These are phyloP conservation scores for Chalciporus piperatus DNA, from an alignment of 768 basidiomycete genomes.

Conservation along the genomic window DNA sequence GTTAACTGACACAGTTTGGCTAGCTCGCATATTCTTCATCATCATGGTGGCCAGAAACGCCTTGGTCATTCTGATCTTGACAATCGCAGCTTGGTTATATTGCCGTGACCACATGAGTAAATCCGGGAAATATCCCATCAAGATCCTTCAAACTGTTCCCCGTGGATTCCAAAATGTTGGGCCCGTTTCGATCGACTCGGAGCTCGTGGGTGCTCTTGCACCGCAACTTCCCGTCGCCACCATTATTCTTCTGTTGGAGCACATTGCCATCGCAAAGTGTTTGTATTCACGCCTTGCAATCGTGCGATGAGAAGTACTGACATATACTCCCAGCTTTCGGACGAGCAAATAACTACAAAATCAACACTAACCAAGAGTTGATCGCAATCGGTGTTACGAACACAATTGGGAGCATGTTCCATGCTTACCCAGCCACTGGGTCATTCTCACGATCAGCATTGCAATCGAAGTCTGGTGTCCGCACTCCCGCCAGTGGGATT, in stretches of 20 bases:
- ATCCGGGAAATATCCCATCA: slow-evolving; percentile 76
- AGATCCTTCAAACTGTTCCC: slow-evolving; percentile 80
- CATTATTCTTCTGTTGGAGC: slow-evolving; percentile 88
- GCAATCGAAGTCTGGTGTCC: slow-evolving; percentile 95
- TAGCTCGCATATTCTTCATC: slow-evolving; percentile 76
- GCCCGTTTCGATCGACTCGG: slow-evolving; percentile 41
- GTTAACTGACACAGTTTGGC: slow-evolving; percentile 1
- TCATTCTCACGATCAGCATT: slow-evolving; percentile 98
- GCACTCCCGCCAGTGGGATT: slow-evolving; percentile 89
- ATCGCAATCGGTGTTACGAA: slow-evolving; percentile 98
- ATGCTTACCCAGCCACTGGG: slow-evolving; percentile 93
- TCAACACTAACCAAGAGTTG: slow-evolving; percentile 90
- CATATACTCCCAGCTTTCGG: slow-evolving; percentile 70
- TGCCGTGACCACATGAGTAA: slow-evolving; percentile 56
- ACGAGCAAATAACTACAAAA: slow-evolving; percentile 91
- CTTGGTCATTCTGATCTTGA: slow-evolving; percentile 85
- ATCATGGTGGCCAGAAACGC: slow-evolving; percentile 74
- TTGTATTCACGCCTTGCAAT: slow-evolving; percentile 23
- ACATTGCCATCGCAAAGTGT: slow-evolving; percentile 97
- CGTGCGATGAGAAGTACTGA: slow-evolving; percentile 10
- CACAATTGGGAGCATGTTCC: slow-evolving; percentile 84
- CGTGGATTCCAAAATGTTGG: slow-evolving; percentile 70
- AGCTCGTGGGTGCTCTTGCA: slow-evolving; percentile 65
- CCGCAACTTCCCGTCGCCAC: slow-evolving; percentile 80
- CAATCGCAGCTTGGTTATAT: slow-evolving; percentile 85